Base-by-base conservation (phyloP, 345 rosid species). In the Eucalyptus coolabah region DNA sequence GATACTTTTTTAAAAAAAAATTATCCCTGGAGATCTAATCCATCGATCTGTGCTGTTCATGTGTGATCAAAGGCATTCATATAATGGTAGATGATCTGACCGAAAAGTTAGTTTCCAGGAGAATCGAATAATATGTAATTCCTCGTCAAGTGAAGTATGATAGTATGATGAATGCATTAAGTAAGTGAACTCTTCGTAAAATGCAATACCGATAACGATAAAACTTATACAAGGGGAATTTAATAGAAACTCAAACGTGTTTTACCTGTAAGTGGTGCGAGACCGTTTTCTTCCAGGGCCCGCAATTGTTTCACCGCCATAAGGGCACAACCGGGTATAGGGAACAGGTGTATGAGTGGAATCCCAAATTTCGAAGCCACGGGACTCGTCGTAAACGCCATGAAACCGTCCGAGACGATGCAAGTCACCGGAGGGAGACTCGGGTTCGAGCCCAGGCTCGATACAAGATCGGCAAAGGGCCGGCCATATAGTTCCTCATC, bases 261-360 rank as follows among this genome's bases (percentile, higher is more conserved):
- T 60, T 72, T 80, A 91, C 92, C 92, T 88, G 54, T 88, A n/a
- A 88, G 88, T 59, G 89, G 91, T 3, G 34, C 40, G 28, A 89
- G 60, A 37, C 91, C 91, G 63, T 60, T 88, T 32, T 90, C 63
- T 13, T 80, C 30, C n/a, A 91, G 86, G 45, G 32, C 37, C 21
- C 56, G 88, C 37, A 28, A 82, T 5, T 88, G 88, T 12, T 51
- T 80, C n/a, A 51, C 19, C 21, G 40, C 69, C 87, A 59, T 24
- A 51, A 89, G 30, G 85, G 42, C 86, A 65, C 59, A 63, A 44
- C 89, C 91, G 65, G 69, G 1, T 10, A 82, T n/a, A 4, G 91
- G 83, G 86, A 49, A 90, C 87, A 90, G 12, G 34, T 50, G 77
- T 32, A 60, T 34, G 50, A 83, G 67, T 0, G 82, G 89, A 24